These are phyloP conservation scores for Gamarada debralockiae DNA, from an alignment of 495 filamentous ascomycete species.

Conservation along the genomic window DNA sequence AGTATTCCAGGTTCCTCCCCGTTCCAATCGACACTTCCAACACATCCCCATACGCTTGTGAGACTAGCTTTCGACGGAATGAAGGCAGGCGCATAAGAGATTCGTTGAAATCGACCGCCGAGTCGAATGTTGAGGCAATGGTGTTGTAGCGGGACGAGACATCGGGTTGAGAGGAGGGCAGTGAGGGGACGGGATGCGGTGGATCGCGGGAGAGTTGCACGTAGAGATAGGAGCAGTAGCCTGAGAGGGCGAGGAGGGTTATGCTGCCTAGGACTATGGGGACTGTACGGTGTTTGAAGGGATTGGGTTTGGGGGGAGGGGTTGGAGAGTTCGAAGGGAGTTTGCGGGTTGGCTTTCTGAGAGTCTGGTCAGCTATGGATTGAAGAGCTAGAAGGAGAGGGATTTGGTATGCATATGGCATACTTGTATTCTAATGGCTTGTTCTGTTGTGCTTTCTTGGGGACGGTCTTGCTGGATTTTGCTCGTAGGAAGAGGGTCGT, in stretches of 20 bases:
- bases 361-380: not conserved
- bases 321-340: not conserved
- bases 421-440: slow-evolving; percentile 18
- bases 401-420: not conserved
- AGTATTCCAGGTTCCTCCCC: slow-evolving; percentile 81
- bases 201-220: not conserved
- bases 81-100: slow-evolving; percentile 57
- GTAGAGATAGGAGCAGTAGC: slow-evolving; percentile 14
- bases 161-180: slow-evolving; percentile 13
- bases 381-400: not conserved
- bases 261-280: slow-evolving; percentile 20
- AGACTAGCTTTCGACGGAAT: slow-evolving; percentile 58
- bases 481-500: not conserved
- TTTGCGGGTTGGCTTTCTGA: slow-evolving; percentile 10
- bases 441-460: not conserved
- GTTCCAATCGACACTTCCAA: slow-evolving; percentile 88
- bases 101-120: slow-evolving; percentile 62
- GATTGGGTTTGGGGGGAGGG: slow-evolving; percentile 11
- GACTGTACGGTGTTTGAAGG: slow-evolving; percentile 20
- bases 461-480: not conserved
- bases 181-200: not conserved
- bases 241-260: slow-evolving; percentile 14
- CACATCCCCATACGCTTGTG: slow-evolving; percentile 69
- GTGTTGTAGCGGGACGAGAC: slow-evolving; percentile 24
- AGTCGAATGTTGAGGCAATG: slow-evolving; percentile 49